Evolutionary conservation across 306 rosid species (phyloP).

Genomic region (Benincasa hispida): DNA sequence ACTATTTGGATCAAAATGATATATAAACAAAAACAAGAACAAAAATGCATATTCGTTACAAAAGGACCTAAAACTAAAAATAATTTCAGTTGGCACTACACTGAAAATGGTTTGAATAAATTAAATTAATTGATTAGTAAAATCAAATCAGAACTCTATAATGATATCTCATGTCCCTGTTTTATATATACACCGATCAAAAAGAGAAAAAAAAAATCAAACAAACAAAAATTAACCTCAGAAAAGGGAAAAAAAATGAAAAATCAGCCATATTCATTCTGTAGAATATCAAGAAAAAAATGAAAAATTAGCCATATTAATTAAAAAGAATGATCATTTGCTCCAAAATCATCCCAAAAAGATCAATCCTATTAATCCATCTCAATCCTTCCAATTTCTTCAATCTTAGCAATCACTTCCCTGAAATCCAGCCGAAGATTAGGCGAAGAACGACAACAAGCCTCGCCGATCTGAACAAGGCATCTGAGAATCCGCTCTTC

Average conservation of each 20-base stretch:
- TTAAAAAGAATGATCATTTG: background rate
- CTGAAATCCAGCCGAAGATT: conserved; percentile 63
- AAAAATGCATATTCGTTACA: too few relatives aligned
- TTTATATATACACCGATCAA: background rate
- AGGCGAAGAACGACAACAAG: conserved; percentile 80
- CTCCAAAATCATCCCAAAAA: background rate
- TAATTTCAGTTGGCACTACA: too few relatives aligned
- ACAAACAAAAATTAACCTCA: background rate
- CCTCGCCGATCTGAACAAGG: conserved; percentile 64
- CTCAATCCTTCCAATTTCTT: conserved; percentile 39
- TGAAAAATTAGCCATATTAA: too few relatives aligned
- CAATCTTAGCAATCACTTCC: conserved; percentile 68
- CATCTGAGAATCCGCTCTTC: conserved; percentile 56
- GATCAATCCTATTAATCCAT: background rate
- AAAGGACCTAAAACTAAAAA: too few relatives aligned
- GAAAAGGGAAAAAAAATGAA: background rate
- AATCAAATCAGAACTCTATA: background rate
- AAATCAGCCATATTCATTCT: background rate
- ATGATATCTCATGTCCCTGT: background rate
- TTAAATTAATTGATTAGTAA: background rate
- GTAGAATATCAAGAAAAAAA: background rate
- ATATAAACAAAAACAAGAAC: too few relatives aligned
- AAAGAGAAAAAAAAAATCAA: background rate
- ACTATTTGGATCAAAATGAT: too few relatives aligned
- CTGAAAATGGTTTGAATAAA: background rate